Conservation (phyloP, 768 basidiomycete genomes). For the Xerocomellus chrysenteron region DNA sequence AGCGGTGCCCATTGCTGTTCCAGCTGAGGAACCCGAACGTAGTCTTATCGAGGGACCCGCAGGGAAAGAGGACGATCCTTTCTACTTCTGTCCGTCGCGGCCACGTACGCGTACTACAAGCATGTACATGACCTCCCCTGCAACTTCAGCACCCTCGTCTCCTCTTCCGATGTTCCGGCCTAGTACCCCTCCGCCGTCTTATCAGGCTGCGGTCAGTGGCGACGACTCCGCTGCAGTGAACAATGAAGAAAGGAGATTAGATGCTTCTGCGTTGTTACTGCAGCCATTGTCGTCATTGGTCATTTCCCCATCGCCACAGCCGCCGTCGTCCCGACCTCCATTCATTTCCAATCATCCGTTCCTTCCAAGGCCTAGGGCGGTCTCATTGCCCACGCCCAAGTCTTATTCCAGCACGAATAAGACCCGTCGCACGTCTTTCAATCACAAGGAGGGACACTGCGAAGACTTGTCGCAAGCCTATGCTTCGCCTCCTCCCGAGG, state of each 20-base stretch:
- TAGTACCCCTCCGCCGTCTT: slow-evolving; percentile 27
- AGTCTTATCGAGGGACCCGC: not conserved
- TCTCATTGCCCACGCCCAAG: slow-evolving; percentile 21
- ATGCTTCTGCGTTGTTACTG: slow-evolving; percentile 27
- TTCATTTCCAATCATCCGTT: slow-evolving; percentile 10
- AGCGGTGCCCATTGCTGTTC: not conserved
- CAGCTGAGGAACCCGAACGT: not conserved
- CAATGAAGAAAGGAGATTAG: slow-evolving; percentile 10
- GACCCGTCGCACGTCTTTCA: slow-evolving; percentile 18
- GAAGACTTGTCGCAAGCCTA: slow-evolving; percentile 32
- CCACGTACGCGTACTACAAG: slow-evolving; percentile 31
- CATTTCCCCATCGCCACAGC: slow-evolving; percentile 10
- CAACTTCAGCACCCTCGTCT: slow-evolving; percentile 1
- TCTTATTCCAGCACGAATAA: slow-evolving; percentile 3
- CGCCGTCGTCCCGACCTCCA: slow-evolving; percentile 9
- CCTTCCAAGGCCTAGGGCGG: slow-evolving; percentile 24
- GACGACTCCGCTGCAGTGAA: not conserved
- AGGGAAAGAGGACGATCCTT: slow-evolving; percentile 24
- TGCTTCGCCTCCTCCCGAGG: slow-evolving; percentile 29
- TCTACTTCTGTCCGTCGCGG: slow-evolving; percentile 20
- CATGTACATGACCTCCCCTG: slow-evolving; percentile 21
- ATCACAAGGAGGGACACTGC: slow-evolving; percentile 17
- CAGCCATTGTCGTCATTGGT: slow-evolving; percentile 25
- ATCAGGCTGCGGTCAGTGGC: slow-evolving; percentile 13
- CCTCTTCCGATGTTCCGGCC: slow-evolving; percentile 26